A percentile compares a stretch with the other conserved stretches of the same genome.
Evolutionary conservation across 371 early-diverging fungal genomes (phyloP).

Genomic region (Rhizopus microsporus): DNA sequence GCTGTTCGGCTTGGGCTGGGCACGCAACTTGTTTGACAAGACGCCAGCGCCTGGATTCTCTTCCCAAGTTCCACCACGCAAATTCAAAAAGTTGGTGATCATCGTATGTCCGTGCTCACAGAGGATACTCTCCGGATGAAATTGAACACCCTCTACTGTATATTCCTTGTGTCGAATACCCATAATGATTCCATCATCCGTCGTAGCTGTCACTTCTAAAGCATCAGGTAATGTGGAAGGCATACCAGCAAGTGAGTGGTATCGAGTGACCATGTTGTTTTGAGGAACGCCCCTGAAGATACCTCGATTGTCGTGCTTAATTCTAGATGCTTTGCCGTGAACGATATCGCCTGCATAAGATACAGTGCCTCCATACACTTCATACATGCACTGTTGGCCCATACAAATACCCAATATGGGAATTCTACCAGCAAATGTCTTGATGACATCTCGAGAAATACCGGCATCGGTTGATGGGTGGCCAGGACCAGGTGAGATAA

Average conservation of each 20-base stretch:
- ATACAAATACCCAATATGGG: conserved; percentile 97
- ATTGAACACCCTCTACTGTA: conserved; percentile 95
- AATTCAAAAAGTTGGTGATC: conserved; percentile 85
- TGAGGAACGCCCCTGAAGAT: conserved; percentile 84
- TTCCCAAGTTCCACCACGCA: conserved; percentile 88
- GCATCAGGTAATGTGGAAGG: conserved; percentile 79
- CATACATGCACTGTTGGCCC: conserved; percentile 96
- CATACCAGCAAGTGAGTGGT: conserved; percentile 94
- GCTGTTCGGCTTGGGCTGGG: conserved; percentile 33
- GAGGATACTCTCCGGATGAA: conserved; percentile 95
- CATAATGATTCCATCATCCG: conserved; percentile 88
- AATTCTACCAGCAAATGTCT: conserved; percentile 87
- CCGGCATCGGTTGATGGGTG: conserved; percentile 91
- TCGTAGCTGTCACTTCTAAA: conserved; percentile 85
- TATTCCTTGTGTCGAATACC: conserved; percentile 89
- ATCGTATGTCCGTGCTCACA: conserved; percentile 87
- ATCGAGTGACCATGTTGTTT: conserved; percentile 85
- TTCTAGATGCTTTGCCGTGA: conserved; percentile 90
- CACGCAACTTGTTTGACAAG: conserved; percentile 27
- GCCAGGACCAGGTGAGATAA: conserved; percentile 97
- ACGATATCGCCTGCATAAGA: conserved; percentile 89
- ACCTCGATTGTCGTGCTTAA: conserved; percentile 90
- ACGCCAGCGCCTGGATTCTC: conserved; percentile 63
- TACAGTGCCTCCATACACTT: conserved; percentile 91
- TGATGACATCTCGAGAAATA: conserved; percentile 82